These are phyloP conservation scores for Pseudomonodictys pantanalensis DNA, from an alignment of 495 filamentous ascomycete genomes.

Conservation along the genomic window DNA sequence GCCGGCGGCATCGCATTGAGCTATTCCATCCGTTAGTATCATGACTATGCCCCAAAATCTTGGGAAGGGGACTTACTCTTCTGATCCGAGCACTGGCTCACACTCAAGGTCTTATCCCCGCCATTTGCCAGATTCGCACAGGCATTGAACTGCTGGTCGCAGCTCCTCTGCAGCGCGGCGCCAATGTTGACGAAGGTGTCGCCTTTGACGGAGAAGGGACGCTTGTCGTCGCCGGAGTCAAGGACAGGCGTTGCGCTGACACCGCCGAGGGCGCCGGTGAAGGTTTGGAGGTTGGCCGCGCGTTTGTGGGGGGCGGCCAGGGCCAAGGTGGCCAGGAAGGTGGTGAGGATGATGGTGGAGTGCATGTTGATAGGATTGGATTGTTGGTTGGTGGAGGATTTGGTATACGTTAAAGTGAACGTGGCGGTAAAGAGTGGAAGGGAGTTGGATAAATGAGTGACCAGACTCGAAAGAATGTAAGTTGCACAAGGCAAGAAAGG, in stretches of 20 bases:
- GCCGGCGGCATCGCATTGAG: slow-evolving; percentile 13
- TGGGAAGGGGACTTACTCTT: slow-evolving; percentile 11
- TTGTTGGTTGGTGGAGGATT: not conserved
- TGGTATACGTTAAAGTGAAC: not conserved
- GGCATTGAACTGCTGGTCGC: slow-evolving; percentile 36
- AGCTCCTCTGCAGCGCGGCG: slow-evolving; percentile 29
- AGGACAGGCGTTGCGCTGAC: slow-evolving; percentile 25
- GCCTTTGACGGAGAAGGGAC: slow-evolving; percentile 31
- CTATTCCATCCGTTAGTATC: not conserved
- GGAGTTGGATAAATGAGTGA: slow-evolving; percentile 18
- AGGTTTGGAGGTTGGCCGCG: slow-evolving; percentile 25
- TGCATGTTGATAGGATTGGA: slow-evolving; percentile 27
- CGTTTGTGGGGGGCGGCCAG: slow-evolving; percentile 5
- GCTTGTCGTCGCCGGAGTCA: slow-evolving; percentile 27
- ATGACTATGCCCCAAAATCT: not conserved
- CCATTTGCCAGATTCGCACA: slow-evolving; percentile 33
- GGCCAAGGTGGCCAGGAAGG: slow-evolving; percentile 1
- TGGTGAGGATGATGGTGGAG: slow-evolving; percentile 21
- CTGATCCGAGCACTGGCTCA: slow-evolving; percentile 18
- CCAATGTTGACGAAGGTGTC: slow-evolving; percentile 34
- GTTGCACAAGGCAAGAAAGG: slow-evolving; percentile 1
- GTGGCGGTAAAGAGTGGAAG: not conserved
- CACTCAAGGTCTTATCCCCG: slow-evolving; percentile 19
- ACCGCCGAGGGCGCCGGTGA: slow-evolving; percentile 32
- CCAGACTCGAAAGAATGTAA: slow-evolving; percentile 35